phyloP scores from a whole-genome alignment of 129 eudicot genomes.

The Flaveria ramosissima region DNA sequence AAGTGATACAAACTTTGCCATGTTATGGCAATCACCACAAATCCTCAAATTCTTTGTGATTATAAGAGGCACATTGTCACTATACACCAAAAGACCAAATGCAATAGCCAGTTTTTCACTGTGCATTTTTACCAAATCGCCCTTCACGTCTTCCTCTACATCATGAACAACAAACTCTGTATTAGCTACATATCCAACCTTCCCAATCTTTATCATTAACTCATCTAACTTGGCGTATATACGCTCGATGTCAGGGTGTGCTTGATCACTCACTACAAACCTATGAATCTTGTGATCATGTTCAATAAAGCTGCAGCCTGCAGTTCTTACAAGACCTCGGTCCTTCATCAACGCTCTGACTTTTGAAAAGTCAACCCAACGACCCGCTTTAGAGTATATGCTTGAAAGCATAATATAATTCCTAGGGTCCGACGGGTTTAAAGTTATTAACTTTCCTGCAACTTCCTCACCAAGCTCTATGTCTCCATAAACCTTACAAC shows the following conservation, averaged over 20 bases:
- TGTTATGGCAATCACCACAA: conserved; percentile 52
- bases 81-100: conserved; percentile 45
- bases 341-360: conserved; percentile 48
- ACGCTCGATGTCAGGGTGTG: conserved; percentile 34
- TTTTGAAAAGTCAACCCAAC: conserved; percentile 49
- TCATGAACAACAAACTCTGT: conserved; percentile 45
- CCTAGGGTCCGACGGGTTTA: conserved; percentile 46
- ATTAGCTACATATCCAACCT: conserved; percentile 42
- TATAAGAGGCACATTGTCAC: conserved; percentile 37
- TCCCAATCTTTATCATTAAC: conserved; percentile 28
- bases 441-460: conserved; percentile 36
- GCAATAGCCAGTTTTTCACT: conserved; percentile 60
- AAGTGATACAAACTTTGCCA: conserved; percentile 50
- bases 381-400: conserved; percentile 51
- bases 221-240: conserved; percentile 40
- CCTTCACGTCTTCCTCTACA: conserved; percentile 48
- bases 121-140: conserved; percentile 44
- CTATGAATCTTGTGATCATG: conserved; percentile 40
- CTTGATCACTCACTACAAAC: conserved; percentile 45
- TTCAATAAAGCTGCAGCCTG: conserved; percentile 52
- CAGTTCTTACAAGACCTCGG: conserved; percentile 28
- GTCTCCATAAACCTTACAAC: conserved; percentile 47
- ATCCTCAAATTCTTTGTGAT: conserved; percentile 54
- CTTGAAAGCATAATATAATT: conserved; percentile 55
- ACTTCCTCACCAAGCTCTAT: conserved; percentile 53